A percentile compares a stretch with the other conserved stretches of the same genome.
Evolutionary conservation across 1,284 basidiomycete genomes (phyloP).

Genomic region (Ceratobasidium sp.): DNA sequence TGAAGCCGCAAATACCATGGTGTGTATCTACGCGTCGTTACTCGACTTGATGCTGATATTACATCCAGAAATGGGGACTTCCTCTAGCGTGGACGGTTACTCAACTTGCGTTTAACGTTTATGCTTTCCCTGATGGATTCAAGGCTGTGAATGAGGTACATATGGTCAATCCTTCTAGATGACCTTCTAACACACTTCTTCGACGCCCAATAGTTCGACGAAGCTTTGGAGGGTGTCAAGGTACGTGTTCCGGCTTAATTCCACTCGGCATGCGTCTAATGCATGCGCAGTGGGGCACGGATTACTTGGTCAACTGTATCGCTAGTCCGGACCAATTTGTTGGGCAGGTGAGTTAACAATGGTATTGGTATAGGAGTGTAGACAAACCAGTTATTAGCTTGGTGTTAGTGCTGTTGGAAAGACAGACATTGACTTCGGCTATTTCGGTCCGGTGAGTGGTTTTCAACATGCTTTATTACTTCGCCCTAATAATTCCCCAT

Average conservation of each 20-base stretch:
- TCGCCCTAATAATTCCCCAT: background rate
- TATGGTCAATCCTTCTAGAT: background rate
- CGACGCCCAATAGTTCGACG: slow-evolving; percentile 23
- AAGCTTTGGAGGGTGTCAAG: slow-evolving; percentile 40
- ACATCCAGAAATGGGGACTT: slow-evolving; percentile 39
- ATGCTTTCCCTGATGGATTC: slow-evolving; percentile 32
- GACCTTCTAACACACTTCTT: background rate
- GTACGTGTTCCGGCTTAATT: slow-evolving; percentile 7
- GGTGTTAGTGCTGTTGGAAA: slow-evolving; percentile 38
- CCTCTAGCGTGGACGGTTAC: slow-evolving; percentile 40
- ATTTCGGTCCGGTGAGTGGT: slow-evolving; percentile 39
- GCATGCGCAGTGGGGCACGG: slow-evolving; percentile 36
- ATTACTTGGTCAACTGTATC: slow-evolving; percentile 41
- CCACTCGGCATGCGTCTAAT: background rate
- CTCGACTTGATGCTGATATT: background rate
- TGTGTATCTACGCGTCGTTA: background rate
- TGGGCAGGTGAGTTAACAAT: slow-evolving; percentile 34
- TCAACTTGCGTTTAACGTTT: slow-evolving; percentile 39
- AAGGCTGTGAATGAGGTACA: slow-evolving; percentile 36
- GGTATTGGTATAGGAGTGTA: background rate
- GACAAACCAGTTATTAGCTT: slow-evolving; percentile 25
- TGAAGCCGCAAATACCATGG: slow-evolving; percentile 41
- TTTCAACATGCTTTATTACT: too few relatives aligned
- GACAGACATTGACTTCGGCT: slow-evolving; percentile 41
- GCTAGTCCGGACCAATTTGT: slow-evolving; percentile 38